Evolutionary conservation across 345 rosid species (phyloP).

Genomic region (Populus pruinosa): DNA sequence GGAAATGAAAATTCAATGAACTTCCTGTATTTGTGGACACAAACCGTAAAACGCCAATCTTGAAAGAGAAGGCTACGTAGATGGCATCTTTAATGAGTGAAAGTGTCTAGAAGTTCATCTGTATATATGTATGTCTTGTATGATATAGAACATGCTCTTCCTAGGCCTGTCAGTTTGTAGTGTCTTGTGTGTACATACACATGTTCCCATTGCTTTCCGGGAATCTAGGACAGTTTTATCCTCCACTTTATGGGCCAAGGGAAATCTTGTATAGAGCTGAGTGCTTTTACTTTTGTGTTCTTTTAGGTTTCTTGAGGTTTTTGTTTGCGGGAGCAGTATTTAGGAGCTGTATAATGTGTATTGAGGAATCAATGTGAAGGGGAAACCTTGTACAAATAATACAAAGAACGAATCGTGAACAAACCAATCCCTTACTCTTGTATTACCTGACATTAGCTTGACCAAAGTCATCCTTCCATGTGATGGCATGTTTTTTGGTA

Average conservation of each 20-base stretch:
- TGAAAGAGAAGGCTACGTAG: background rate
- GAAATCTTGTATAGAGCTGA: conserved; percentile 37
- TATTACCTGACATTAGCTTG: no score
- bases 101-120: background rate
- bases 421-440: background rate
- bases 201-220: background rate
- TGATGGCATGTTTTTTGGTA: no score
- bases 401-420: background rate
- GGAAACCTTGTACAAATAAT: background rate
- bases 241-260: conserved; percentile 8
- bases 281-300: conserved; percentile 9
- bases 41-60: background rate
- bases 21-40: background rate
- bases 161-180: conserved; percentile 3
- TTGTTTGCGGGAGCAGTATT: background rate
- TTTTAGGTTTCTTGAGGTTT: background rate
- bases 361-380: background rate
- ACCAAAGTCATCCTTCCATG: no score
- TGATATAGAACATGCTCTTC: background rate
- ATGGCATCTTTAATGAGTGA: background rate
- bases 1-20: background rate
- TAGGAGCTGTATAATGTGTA: background rate
- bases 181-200: conserved; percentile 9
- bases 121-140: background rate
- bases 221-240: background rate